Conservation (phyloP, 2,329 filamentous ascomycete species). For the Colletotrichum graminicola region DNA sequence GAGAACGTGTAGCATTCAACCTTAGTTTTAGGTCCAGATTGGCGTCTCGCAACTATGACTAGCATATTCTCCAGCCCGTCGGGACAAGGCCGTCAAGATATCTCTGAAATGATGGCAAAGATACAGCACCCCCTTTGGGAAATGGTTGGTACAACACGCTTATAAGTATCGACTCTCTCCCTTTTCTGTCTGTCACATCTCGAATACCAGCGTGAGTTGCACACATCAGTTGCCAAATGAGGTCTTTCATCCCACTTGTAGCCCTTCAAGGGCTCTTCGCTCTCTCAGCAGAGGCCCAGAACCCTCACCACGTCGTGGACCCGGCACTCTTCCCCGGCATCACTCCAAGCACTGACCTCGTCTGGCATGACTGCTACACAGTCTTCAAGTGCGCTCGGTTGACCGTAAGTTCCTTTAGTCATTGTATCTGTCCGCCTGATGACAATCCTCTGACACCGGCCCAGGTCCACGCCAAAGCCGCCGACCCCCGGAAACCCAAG, state of each 20-base stretch:
- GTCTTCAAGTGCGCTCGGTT: conserved; percentile 26
- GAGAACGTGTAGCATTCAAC: not conserved
- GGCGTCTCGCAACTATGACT: not conserved
- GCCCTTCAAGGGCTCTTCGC: not conserved
- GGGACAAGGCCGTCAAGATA: too few relatives aligned
- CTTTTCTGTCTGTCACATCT: not conserved
- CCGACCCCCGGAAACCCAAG: conserved; percentile 20
- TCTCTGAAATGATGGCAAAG: not conserved
- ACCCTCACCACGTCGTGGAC: conserved; percentile 13
- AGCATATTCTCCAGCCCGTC: not conserved
- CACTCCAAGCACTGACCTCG: conserved; percentile 6
- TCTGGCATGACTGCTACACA: conserved; percentile 25
- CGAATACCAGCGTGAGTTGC: not conserved
- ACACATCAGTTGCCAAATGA: not conserved
- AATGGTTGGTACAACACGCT: not conserved
- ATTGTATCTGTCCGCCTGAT: not conserved
- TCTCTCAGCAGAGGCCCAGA: conserved; percentile 10
- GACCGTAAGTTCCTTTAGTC: not conserved
- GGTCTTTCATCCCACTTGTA: not conserved
- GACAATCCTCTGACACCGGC: not conserved
- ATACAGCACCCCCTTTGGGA: not conserved
- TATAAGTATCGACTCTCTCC: not conserved
- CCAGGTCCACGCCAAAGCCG: conserved; percentile 25
- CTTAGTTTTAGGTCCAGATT: not conserved
- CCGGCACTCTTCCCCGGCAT: conserved; percentile 1